Evolutionary conservation across 139 green algal genomes (phyloP), one percentile per base, ranked within the genome.

Genomic region (Chlamydomonas sphaeroides): DNA sequence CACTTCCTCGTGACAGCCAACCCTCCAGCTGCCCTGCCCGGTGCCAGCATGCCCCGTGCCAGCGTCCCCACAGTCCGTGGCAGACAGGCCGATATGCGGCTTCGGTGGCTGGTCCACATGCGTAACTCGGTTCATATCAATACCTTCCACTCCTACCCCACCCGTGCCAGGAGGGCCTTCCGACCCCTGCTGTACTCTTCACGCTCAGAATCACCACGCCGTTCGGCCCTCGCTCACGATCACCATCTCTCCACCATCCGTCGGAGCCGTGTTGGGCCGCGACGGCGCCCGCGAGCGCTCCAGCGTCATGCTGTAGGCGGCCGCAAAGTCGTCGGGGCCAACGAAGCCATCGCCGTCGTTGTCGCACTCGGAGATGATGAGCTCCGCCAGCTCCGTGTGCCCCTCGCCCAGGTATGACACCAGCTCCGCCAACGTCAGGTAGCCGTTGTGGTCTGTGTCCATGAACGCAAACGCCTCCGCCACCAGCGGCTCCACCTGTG

Each of bases 391-490:
- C 74, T 69, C 42, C 18, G 6, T 25, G 28, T 80, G 72, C 6
- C 72, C 72, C 72, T 70, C 74, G 8, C 72, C 74, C 42, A 80
- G 61, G 59, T 71, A 80, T 7, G 10, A 59, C 38, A 70, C 59
- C 59, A 80, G 74, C 74, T 80, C 74, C 8, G 2, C 57, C 10
- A 1, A 18, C 21, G 59, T 38, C 30, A 80, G 61, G 74, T 30
- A 80, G 59, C 74, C 74, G 61, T 80, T 30, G 41, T 49, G 59
- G 57, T 80, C 42, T 15, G 74, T 49, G 74, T 80, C 74, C 41
- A 70, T 70, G 74, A 71, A 80, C 20, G 74, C 74, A 70, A 80
- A 80, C 5, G 74, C 74, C 57, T 80, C 74, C 3, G 74, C 35
- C 38, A 80, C 59, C 57, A 80, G 57, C 14, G 2, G 17, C 41